These are phyloP conservation scores for Jatropha podagrica DNA, from an alignment of 441 rosid species.

Conservation along the genomic window DNA sequence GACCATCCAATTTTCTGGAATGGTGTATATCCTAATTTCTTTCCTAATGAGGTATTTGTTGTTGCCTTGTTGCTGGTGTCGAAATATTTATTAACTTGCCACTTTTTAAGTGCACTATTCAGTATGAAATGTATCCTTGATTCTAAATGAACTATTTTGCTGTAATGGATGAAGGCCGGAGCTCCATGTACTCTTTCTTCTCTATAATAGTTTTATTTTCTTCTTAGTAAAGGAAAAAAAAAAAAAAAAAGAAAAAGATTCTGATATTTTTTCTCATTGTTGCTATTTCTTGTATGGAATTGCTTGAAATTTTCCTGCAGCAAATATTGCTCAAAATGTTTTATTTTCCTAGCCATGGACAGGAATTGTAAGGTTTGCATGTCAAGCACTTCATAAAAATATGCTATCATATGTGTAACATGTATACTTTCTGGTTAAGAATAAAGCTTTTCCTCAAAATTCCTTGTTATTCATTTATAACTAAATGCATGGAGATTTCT, in stretches of 20 bases:
- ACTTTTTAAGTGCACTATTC: background rate
- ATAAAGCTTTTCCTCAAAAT: background rate
- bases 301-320: background rate
- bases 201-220: too few relatives aligned
- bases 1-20: slow-evolving; percentile 56
- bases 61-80: slow-evolving; percentile 18
- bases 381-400: background rate
- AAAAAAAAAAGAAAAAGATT: background rate
- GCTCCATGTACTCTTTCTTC: background rate
- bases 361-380: background rate
- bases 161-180: background rate
- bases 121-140: background rate
- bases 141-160: background rate
- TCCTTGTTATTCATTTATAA: background rate
- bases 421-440: background rate
- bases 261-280: background rate
- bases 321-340: background rate
- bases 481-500: background rate
- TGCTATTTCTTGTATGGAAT: background rate
- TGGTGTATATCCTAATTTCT: slow-evolving; percentile 43
- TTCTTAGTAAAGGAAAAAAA: too few relatives aligned
- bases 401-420: background rate
- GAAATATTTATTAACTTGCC: background rate
- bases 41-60: slow-evolving; percentile 49
- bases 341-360: background rate